These are phyloP conservation scores for Scytalidium sp. DNA, from an alignment of 2,329 filamentous ascomycete species.

Conservation along the genomic window DNA sequence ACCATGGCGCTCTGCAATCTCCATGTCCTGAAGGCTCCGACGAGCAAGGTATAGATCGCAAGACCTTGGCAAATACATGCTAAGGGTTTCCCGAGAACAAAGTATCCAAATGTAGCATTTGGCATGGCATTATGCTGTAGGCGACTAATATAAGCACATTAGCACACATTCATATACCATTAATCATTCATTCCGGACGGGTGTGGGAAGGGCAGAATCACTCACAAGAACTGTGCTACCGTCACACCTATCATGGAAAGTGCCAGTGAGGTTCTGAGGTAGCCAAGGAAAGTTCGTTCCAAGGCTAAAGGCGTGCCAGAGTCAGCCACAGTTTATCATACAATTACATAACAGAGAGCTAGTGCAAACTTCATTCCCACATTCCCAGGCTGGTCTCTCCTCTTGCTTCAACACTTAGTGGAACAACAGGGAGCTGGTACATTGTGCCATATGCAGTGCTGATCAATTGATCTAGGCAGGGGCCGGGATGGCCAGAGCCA, in stretches of 20 bases:
- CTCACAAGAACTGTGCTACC: conserved; percentile 62
- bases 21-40: conserved; percentile 60
- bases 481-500: no score
- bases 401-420: neutral
- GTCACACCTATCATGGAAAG: conserved; percentile 65
- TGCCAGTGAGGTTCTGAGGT: conserved; percentile 67
- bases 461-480: no score
- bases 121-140: conserved; percentile 35
- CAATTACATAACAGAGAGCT: neutral
- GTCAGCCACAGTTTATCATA: neutral
- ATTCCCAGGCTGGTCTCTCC: neutral
- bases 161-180: conserved; percentile 11
- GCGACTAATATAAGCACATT: conserved; percentile 38
- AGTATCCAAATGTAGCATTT: conserved; percentile 51
- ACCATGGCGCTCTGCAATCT: conserved; percentile 57
- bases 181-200: conserved; percentile 7
- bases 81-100: conserved; percentile 58
- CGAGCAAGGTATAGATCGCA: conserved; percentile 36
- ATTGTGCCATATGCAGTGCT: no score
- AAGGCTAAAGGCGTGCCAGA: conserved; percentile 48
- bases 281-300: conserved; percentile 72
- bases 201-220: conserved; percentile 23
- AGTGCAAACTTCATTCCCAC: neutral
- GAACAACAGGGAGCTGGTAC: conserved; percentile 1
- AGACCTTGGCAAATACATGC: conserved; percentile 37